phyloP scores from a whole-genome alignment of 1,284 basidiomycete species.

The Trametes polyzona region DNA sequence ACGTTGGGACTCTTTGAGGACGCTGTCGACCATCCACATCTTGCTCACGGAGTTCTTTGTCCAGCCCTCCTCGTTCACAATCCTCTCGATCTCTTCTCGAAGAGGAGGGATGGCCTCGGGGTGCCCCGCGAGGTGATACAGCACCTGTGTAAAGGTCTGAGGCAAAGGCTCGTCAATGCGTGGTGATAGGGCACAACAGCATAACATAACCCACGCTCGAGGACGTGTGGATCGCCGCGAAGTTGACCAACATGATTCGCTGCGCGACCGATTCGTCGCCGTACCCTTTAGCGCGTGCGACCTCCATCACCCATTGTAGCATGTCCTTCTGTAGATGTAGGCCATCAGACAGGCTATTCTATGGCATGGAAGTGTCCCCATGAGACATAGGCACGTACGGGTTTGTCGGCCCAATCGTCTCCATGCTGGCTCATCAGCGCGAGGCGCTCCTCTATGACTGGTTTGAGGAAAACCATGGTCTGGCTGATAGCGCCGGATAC shows the following conservation, averaged over 20 bases:
- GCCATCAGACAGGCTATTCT: neutral
- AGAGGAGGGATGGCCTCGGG: slow-evolving; percentile 43
- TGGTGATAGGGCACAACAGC: no score
- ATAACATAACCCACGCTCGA: slow-evolving; percentile 30
- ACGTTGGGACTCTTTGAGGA: slow-evolving; percentile 46
- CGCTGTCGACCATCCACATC: slow-evolving; percentile 50
- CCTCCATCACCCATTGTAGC: slow-evolving; percentile 51
- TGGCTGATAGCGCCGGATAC: slow-evolving; percentile 8
- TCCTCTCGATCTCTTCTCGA: slow-evolving; percentile 43
- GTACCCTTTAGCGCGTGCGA: slow-evolving; percentile 36
- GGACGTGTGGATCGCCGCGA: slow-evolving; percentile 46
- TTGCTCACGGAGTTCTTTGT: slow-evolving; percentile 37
- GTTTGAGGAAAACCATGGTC: slow-evolving; percentile 37
- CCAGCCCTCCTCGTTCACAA: slow-evolving; percentile 47
- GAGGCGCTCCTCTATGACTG: slow-evolving; percentile 43
- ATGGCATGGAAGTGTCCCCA: neutral
- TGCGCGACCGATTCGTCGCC: slow-evolving; percentile 35
- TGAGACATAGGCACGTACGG: slow-evolving; percentile 32
- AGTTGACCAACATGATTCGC: slow-evolving; percentile 41
- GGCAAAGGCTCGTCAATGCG: neutral
- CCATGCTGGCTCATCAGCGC: slow-evolving; percentile 40
- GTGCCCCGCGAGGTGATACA: slow-evolving; percentile 29
- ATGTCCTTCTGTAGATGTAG: slow-evolving; percentile 40
- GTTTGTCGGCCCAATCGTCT: slow-evolving; percentile 41
- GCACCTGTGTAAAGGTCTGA: slow-evolving; percentile 11